phyloP scores from a whole-genome alignment of 345 rosid genomes.

The Pelargonium nanum region DNA sequence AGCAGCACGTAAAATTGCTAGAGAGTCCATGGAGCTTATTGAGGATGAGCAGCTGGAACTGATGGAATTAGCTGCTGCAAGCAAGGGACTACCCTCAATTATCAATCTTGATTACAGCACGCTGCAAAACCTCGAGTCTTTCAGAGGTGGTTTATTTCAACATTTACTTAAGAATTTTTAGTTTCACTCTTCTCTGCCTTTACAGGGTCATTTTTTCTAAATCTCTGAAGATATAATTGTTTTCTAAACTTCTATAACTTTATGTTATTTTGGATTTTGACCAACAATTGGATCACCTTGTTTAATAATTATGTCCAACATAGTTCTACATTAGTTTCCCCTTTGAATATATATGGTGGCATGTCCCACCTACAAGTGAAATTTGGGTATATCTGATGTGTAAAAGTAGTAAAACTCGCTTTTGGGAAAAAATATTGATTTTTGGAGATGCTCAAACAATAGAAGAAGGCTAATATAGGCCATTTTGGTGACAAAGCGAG shows the following conservation, averaged over 20 bases:
- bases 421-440: no score
- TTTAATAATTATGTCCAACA: neutral
- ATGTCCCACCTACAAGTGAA: no score
- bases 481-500: neutral
- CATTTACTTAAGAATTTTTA: no score
- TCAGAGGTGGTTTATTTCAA: conserved; percentile 48
- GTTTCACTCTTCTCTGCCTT: neutral
- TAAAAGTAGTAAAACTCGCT: no score
- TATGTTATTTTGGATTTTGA: no score
- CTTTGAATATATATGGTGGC: neutral
- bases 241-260: neutral
- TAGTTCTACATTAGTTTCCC: neutral
- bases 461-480: no score
- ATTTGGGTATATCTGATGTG: no score
- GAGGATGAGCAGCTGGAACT: conserved; percentile 99
- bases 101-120: conserved; percentile 73
- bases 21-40: conserved; percentile 94
- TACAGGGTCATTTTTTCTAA: neutral
- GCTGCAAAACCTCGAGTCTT: conserved; percentile 68
- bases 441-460: no score
- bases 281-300: neutral
- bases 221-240: neutral
- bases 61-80: conserved; percentile 92
- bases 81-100: conserved; percentile 65
- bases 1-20: conserved; percentile 92